Percentiles rank a stretch among this genome's conserved stretches.
Evolutionary conservation across 148 eudicot genomes (phyloP).

Genomic region (Rhododendron simsii): DNA sequence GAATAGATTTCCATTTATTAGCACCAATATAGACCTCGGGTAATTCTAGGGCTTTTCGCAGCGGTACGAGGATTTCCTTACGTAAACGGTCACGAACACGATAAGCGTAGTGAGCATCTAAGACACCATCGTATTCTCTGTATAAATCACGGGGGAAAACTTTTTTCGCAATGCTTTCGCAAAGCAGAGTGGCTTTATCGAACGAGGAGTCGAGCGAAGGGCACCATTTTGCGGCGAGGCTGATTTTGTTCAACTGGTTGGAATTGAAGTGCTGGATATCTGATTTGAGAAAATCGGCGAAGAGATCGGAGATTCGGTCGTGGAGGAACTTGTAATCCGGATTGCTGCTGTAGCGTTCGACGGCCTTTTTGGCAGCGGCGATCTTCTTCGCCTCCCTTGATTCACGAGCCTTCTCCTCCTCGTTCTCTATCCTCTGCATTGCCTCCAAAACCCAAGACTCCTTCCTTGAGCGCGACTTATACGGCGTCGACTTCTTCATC

Average conservation of each 20-base stretch:
- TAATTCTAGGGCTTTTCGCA: constrained; percentile 32
- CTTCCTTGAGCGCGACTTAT: neutral
- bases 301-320: constrained; percentile 6
- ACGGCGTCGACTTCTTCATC: neutral
- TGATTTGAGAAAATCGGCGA: neutral
- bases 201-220: constrained; percentile 10
- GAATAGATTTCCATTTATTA: constrained; percentile 30
- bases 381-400: neutral
- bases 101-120: constrained; percentile 40
- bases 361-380: neutral
- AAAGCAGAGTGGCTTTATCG: constrained; percentile 26
- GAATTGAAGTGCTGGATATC: constrained; percentile 1
- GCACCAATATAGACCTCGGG: constrained; percentile 48
- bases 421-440: neutral
- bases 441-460: neutral
- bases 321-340: neutral
- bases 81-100: constrained; percentile 39
- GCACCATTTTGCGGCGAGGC: constrained; percentile 30
- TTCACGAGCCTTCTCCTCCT: neutral
- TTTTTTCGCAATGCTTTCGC: constrained; percentile 28
- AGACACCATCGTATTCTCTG: constrained; percentile 23
- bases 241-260: constrained; percentile 2
- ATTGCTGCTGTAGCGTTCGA: neutral
- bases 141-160: constrained; percentile 31
- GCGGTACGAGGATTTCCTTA: constrained; percentile 52